Evolutionary conservation across 2,329 filamentous ascomycete genomes (phyloP).

Genomic region (Parastagonospora avenae): DNA sequence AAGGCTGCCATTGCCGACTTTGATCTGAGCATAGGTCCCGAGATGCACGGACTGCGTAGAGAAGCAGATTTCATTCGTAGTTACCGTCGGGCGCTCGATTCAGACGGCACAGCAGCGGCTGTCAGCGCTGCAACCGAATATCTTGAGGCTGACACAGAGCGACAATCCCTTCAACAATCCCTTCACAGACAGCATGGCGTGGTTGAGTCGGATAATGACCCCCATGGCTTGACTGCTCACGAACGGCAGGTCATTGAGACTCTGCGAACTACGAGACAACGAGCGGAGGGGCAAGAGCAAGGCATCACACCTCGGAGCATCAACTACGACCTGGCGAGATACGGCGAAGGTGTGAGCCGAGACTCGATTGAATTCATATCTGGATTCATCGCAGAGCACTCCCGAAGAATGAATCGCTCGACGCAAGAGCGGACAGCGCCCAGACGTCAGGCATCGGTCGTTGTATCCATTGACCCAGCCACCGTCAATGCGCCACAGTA

Average conservation of each 20-base stretch:
- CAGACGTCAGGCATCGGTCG: slow-evolving; percentile 48
- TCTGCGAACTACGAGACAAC: slow-evolving; percentile 50
- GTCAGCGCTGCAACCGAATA: slow-evolving; percentile 51
- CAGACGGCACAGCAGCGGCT: slow-evolving; percentile 44
- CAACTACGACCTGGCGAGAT: slow-evolving; percentile 47
- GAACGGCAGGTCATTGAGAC: slow-evolving; percentile 55
- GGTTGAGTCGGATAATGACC: slow-evolving; percentile 51
- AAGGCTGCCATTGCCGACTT: slow-evolving; percentile 63
- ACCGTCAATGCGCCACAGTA: slow-evolving; percentile 27
- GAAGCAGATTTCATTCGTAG: slow-evolving; percentile 52
- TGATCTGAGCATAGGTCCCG: slow-evolving; percentile 34
- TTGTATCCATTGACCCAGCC: slow-evolving; percentile 41
- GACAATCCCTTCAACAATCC: slow-evolving; percentile 33
- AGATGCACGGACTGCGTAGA: slow-evolving; percentile 56
- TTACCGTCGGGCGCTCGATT: slow-evolving; percentile 48
- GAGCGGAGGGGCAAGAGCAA: slow-evolving; percentile 49
- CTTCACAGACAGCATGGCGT: slow-evolving; percentile 43
- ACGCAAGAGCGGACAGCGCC: slow-evolving; percentile 32
- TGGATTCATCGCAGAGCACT: slow-evolving; percentile 29
- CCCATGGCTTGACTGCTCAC: slow-evolving; percentile 51
- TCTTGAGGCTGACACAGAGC: slow-evolving; percentile 48
- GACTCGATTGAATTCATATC: slow-evolving; percentile 27
- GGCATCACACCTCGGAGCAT: slow-evolving; percentile 47
- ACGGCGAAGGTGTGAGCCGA: slow-evolving; percentile 25
- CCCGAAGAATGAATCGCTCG: slow-evolving; percentile 23